Evolutionary conservation across 2,329 filamentous ascomycete species (phyloP).

Genomic region (Neoscytalidium dimidiatum): DNA sequence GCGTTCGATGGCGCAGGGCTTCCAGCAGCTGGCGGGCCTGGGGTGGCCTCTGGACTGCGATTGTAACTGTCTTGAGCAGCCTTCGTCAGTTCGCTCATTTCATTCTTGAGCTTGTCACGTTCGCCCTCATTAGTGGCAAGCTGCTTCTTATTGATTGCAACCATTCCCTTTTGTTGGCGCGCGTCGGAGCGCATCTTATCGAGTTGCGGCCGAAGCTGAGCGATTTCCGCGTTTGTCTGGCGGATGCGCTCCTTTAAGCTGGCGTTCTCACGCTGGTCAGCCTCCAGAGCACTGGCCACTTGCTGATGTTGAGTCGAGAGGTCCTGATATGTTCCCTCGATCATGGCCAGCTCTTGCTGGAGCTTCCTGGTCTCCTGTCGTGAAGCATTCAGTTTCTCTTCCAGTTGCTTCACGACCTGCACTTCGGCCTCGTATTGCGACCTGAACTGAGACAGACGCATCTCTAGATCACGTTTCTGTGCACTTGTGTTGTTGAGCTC

Average conservation of each 20-base stretch:
- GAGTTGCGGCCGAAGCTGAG: constrained; percentile 82
- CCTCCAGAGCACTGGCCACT: constrained; percentile 70
- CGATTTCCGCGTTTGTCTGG: constrained; percentile 77
- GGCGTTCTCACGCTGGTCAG: constrained; percentile 86
- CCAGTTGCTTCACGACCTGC: constrained; percentile 77
- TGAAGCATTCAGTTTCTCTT: constrained; percentile 77
- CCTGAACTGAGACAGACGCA: constrained; percentile 81
- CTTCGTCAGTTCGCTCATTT: constrained; percentile 70
- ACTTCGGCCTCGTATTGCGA: constrained; percentile 92
- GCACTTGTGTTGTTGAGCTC: constrained; percentile 78
- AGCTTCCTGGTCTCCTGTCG: constrained; percentile 82
- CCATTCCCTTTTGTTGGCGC: constrained; percentile 91
- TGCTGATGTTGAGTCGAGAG: constrained; percentile 81
- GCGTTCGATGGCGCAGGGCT: constrained; percentile 66
- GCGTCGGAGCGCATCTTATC: constrained; percentile 93
- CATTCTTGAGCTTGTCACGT: constrained; percentile 80
- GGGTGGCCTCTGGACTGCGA: constrained; percentile 39
- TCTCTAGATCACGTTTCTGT: constrained; percentile 92
- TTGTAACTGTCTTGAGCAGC: constrained; percentile 56
- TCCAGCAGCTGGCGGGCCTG: constrained; percentile 45
- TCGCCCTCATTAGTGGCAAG: constrained; percentile 85
- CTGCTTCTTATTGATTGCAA: constrained; percentile 99
- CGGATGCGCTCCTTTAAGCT: constrained; percentile 85
- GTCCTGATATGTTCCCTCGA: constrained; percentile 81
- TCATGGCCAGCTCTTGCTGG: constrained; percentile 77